Conservation (phyloP, 352 stramenopile species). For the Globisporangium uncinulatum region DNA sequence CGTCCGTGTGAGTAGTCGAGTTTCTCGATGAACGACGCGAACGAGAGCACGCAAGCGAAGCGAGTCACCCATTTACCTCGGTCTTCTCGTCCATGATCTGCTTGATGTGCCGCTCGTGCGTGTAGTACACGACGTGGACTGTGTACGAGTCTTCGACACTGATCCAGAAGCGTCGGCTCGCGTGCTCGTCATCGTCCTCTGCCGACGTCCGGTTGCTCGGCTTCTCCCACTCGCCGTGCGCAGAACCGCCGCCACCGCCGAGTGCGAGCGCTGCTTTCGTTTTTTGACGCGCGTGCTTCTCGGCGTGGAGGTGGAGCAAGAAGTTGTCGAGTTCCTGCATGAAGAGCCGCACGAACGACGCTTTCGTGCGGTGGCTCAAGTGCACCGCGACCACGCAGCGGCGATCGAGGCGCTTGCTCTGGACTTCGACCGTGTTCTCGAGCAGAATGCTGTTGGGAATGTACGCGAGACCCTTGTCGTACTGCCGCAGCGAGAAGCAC, state of each 20-base stretch:
- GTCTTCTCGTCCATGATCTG: conserved; percentile 62
- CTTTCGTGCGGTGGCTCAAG: conserved; percentile 46
- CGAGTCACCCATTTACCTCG: conserved; percentile 27
- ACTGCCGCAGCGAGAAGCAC: conserved; percentile 73
- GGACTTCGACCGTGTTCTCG: conserved; percentile 67
- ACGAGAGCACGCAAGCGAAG: not conserved
- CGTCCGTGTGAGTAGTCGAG: not conserved
- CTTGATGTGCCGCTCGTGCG: conserved; percentile 60
- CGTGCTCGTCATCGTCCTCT: conserved; percentile 22
- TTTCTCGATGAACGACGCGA: not conserved
- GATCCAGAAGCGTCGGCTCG: conserved; percentile 59
- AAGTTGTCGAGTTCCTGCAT: conserved; percentile 69
- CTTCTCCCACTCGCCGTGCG: conserved; percentile 37
- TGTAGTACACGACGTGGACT: conserved; percentile 75
- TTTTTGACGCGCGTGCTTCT: conserved; percentile 24
- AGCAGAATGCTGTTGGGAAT: conserved; percentile 79
- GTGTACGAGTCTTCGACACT: conserved; percentile 59
- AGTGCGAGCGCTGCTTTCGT: conserved; percentile 36
- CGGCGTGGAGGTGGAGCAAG: conserved; percentile 32
- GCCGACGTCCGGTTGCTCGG: conserved; percentile 25
- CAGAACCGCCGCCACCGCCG: conserved; percentile 25
- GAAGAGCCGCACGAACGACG: conserved; percentile 46
- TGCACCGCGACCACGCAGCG: conserved; percentile 51
- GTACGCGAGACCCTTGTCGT: conserved; percentile 77
- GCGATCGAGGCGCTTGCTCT: conserved; percentile 54